Evolutionary conservation across 805 yeast species (phyloP), one percentile per base, ranked within the genome.

Genomic region (Kazachstania kunashirensis): DNA sequence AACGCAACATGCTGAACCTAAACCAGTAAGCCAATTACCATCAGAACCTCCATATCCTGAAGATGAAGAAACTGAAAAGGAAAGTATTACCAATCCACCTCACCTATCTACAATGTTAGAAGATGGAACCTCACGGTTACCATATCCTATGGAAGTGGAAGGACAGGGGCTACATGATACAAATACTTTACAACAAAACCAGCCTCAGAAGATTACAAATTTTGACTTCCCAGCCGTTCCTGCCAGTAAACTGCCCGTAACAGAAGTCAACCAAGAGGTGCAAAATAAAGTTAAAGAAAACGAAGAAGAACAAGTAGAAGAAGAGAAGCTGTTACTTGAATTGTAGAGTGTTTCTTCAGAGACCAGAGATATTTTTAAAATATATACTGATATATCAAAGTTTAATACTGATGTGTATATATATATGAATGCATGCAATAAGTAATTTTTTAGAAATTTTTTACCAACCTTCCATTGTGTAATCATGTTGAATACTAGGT

Each of bases 401-500:
- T 25, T 7, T 25, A 7, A 7, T 25, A 25, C 13, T 25, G 12
- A 25, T 13, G n/a, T 25, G 6, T n/a, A 25, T 25, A 13, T 13
- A 25, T 12, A 11, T 11, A 23, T 9, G 24, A 26, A 28, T 28
- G 31, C 31, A 16, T 28, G 29, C 29, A 26, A 26, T 13, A 26
- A n/a, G n/a, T 9, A 26, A n/a, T 6, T 13, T 26, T 9, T 6
- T 24, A 24, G 11, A 6, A 24, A 10, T 28, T 16, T 15, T 11
- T 52, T 53, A 80, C 52, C 82, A 74, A 1, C 95, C 96, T 57
- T 86, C 88, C 96, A 89, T 92, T n/a, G 98, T 92, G 56, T 86
- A 86, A 52, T 92, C 98, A 59, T 89, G 94, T 62, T 89, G 95
- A 39, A 92, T 88, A 13, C 96, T 95, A 0, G 98, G 98, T 1